A percentile compares a stretch with the other conserved stretches of the same genome.
phyloP scores from a whole-genome alignment of 306 rosid species.

The Prinsepia uniflora region DNA sequence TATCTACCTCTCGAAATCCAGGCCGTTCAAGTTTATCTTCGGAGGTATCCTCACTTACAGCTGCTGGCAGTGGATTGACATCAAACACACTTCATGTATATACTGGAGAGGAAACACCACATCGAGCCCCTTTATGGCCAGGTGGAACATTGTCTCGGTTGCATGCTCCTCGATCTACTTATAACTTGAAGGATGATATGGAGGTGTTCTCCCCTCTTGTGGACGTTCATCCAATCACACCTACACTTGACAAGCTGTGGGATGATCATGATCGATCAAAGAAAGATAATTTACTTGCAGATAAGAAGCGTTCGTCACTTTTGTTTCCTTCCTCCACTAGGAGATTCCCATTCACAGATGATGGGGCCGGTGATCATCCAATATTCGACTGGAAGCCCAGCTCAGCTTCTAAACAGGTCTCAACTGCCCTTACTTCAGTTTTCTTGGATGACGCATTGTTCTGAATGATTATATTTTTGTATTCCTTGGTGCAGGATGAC shows the following conservation, averaged over 20 bases:
- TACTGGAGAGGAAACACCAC: slow-evolving; percentile 74
- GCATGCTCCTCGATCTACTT: slow-evolving; percentile 75
- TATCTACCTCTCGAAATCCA: slow-evolving; percentile 61
- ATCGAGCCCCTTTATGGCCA: slow-evolving; percentile 67
- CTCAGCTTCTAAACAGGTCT: slow-evolving; percentile 67
- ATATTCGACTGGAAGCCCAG: slow-evolving; percentile 79
- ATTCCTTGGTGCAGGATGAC: slow-evolving; percentile 56
- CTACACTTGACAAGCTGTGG: slow-evolving; percentile 70
- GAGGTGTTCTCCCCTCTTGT: slow-evolving; percentile 98
- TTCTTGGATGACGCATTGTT: slow-evolving; percentile 12
- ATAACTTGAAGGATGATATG: slow-evolving; percentile 95
- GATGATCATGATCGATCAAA: slow-evolving; percentile 68
- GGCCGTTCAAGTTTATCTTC: slow-evolving; percentile 53
- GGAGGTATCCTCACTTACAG: slow-evolving; percentile 48
- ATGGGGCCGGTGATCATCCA: slow-evolving; percentile 62
- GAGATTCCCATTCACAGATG: slow-evolving; percentile 66
- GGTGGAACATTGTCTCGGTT: slow-evolving; percentile 70
- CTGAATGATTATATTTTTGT: slow-evolving; percentile 5
- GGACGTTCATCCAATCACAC: slow-evolving; percentile 93
- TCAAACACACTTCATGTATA: slow-evolving; percentile 47
- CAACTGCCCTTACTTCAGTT: slow-evolving; percentile 25
- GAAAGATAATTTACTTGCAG: slow-evolving; percentile 64
- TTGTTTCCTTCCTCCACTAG: slow-evolving; percentile 71
- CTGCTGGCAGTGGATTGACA: slow-evolving; percentile 47
- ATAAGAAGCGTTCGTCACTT: slow-evolving; percentile 59